Evolutionary conservation across 352 stramenopile genomes (phyloP), one percentile per base, ranked within the genome.

Genomic region (Lagenidium giganteum): DNA sequence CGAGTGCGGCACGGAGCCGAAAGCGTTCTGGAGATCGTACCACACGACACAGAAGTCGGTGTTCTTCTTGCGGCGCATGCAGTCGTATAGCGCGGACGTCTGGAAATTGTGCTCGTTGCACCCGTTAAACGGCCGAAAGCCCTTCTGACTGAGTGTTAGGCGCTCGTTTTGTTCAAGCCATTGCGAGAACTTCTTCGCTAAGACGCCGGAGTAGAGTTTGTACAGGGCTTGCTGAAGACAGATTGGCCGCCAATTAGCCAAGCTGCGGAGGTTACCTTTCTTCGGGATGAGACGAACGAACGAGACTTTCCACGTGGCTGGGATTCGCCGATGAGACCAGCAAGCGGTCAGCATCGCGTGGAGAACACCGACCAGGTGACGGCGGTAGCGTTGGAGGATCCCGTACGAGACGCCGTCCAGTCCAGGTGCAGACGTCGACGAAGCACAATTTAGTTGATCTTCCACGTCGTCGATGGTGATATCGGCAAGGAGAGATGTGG

Each of bases 81-180:
- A 45, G 24, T 64, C 48, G 21, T 53, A 14, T 14, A 69, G 23
- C 20, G 37, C 43, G 22, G 54, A 30, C 5, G 42, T 33, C 14
- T 57, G 7, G 36, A 63, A 62, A 35, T 64, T 64, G 44, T 71
- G 51, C 22, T 67, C 56, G 16, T 55, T 35, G 43, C 56, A 64
- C 1, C 52, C 56, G 34, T 67, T 60, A 8, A 67, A 27, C 0
- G 18, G 16, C 0, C 61, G 42, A 23, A 71, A 71, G 5, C 56
- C 61, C 39, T 63, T 66, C 45, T 63, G 55, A 0, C 36, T 35
- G 0, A 9, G 1, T 0, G 55, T 22, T 9, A 63, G 41, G 0
- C 46, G 54, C 0, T 31, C 44, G 32, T 68, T 68, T 11, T 16
- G 24, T 4, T 62, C 51, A 4, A 65, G 18, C 50, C 50, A 65